Conservation (phyloP, 1,139 yeast species). For the Nakaseomyces glabratus region DNA sequence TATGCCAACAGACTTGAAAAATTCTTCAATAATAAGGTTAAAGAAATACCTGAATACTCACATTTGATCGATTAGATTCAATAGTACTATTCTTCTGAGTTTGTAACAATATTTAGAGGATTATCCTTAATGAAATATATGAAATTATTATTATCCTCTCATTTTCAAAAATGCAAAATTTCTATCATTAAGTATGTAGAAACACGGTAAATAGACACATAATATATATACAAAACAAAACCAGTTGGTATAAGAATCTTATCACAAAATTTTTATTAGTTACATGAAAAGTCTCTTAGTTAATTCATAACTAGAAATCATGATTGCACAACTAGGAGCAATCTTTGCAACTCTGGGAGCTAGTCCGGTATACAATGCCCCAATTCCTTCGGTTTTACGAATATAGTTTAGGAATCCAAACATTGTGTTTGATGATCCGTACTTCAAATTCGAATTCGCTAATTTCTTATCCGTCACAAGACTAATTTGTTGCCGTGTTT, state of each 20-base stretch:
- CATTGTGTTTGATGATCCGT: constrained; percentile 37
- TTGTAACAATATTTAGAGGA: no score
- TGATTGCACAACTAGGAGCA: constrained; percentile 96
- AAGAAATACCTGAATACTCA: constrained; percentile 48
- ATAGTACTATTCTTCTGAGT: no score
- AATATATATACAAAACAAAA: no score
- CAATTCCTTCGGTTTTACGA: constrained; percentile 58
- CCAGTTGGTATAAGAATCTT: no score
- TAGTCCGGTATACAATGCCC: constrained; percentile 76
- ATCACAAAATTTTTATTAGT: no score
- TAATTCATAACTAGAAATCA: constrained; percentile 92
- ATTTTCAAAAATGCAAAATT: no score
- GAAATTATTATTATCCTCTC: no score
- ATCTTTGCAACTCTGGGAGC: constrained; percentile 81
- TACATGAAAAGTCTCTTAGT: constrained; percentile 57
- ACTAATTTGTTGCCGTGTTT: constrained; percentile 77
- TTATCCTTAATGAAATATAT: no score
- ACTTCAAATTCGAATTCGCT: constrained; percentile 7
- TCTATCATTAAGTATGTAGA: no score
- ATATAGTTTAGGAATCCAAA: constrained; percentile 56
- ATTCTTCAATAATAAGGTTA: constrained; percentile 68
- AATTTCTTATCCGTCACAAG: constrained; percentile 17
- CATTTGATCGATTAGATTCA: constrained; percentile 32
- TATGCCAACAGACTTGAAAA: constrained; percentile 91
- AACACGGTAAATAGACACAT: no score